Evolutionary conservation across 176 grass and related monocot species (phyloP).

Genomic region (Aechmea fasciata): DNA sequence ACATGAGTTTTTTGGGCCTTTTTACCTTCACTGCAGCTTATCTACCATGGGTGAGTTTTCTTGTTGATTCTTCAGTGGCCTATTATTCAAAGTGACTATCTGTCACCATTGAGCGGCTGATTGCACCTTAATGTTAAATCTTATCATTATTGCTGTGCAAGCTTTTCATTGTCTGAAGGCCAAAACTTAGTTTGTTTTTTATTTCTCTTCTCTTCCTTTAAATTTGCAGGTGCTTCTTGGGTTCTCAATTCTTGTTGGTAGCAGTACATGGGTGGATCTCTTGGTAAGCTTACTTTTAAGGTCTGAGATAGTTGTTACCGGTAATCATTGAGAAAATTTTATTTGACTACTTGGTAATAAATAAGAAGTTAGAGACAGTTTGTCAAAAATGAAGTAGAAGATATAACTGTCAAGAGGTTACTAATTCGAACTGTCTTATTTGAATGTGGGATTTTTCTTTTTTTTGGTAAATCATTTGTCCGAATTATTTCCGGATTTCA

Average conservation of each 20-base stretch:
- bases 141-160: neutral
- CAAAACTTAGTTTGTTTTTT: neutral
- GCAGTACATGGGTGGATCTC: slow-evolving; percentile 97
- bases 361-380: too few relatives aligned
- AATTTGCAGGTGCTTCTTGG: slow-evolving; percentile 75
- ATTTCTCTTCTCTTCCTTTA: slow-evolving; percentile 5
- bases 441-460: too few relatives aligned
- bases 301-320: neutral
- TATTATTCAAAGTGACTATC: too few relatives aligned
- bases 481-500: neutral
- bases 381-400: too few relatives aligned
- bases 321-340: too few relatives aligned
- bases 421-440: too few relatives aligned
- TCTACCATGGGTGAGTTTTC: slow-evolving; percentile 72
- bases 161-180: neutral
- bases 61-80: too few relatives aligned
- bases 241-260: slow-evolving; percentile 95
- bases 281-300: slow-evolving; percentile 49
- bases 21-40: slow-evolving; percentile 98
- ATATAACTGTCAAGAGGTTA: too few relatives aligned
- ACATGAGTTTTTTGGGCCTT: slow-evolving; percentile 96
- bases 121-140: neutral
- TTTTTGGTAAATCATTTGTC: too few relatives aligned
- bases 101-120: too few relatives aligned
- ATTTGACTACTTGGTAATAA: too few relatives aligned